A percentile compares a stretch with the other conserved stretches of the same genome.
Evolutionary conservation across 805 yeast genomes (phyloP).

Genomic region (Jamesozyma lodderae): DNA sequence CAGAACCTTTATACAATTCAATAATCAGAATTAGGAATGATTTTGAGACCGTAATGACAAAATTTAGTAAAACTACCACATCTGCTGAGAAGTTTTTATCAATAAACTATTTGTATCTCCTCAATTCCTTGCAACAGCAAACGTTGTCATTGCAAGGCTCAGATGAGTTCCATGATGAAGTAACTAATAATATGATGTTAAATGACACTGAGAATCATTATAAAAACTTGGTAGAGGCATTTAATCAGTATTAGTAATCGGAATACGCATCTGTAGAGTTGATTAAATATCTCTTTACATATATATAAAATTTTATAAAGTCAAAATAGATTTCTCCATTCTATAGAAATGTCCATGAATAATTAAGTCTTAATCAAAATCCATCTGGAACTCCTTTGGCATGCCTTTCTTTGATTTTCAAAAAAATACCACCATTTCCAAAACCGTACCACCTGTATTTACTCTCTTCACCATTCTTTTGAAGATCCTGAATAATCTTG

Average conservation of each 20-base stretch:
- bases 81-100: slow-evolving; percentile 62
- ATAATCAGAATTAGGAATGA: slow-evolving; percentile 65
- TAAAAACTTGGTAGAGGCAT: slow-evolving; percentile 25
- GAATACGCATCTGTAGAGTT: neutral
- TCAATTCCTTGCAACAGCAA: slow-evolving; percentile 23
- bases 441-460: slow-evolving; percentile 43
- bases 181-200: slow-evolving; percentile 15
- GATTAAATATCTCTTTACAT: neutral
- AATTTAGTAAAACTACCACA: slow-evolving; percentile 46
- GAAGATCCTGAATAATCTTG: slow-evolving; percentile 49
- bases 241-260: slow-evolving; percentile 15
- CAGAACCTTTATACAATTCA: slow-evolving; percentile 69
- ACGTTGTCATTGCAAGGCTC: slow-evolving; percentile 8
- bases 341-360: neutral
- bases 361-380: slow-evolving; percentile 34
- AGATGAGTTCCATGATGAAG: slow-evolving; percentile 1
- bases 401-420: slow-evolving; percentile 38
- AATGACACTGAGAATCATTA: slow-evolving; percentile 27
- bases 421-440: slow-evolving; percentile 41
- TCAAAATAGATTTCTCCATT: neutral
- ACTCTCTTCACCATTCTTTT: slow-evolving; percentile 37
- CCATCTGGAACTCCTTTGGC: slow-evolving; percentile 89
- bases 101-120: slow-evolving; percentile 37
- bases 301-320: neutral
- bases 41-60: slow-evolving; percentile 70